phyloP scores from a whole-genome alignment of 768 basidiomycete genomes.

The Stropharia rugosoannulata region DNA sequence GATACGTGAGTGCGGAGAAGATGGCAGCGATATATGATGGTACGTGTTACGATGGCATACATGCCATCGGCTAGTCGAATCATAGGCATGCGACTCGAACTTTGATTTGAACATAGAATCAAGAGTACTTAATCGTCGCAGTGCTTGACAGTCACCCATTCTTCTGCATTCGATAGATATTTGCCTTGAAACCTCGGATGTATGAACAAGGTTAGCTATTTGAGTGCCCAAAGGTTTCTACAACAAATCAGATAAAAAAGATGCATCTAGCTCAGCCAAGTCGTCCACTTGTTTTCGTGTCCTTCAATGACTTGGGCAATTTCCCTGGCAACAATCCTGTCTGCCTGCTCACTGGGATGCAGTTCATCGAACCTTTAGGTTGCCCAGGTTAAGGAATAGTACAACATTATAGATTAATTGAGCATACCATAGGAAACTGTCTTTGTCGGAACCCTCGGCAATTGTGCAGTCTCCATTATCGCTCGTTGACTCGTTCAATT shows the following conservation, averaged over 20 bases:
- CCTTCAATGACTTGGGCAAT: slow-evolving; percentile 47
- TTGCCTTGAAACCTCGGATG: too few relatives aligned
- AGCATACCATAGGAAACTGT: slow-evolving; percentile 62
- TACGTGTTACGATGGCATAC: too few relatives aligned
- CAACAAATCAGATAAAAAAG: not conserved
- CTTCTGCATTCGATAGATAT: too few relatives aligned
- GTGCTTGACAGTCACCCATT: too few relatives aligned
- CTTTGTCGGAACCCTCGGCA: slow-evolving; percentile 41
- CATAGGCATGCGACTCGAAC: too few relatives aligned
- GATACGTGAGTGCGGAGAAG: too few relatives aligned
- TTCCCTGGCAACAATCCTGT: slow-evolving; percentile 51
- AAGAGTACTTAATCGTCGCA: too few relatives aligned
- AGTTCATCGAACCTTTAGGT: slow-evolving; percentile 49
- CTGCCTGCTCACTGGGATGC: slow-evolving; percentile 59
- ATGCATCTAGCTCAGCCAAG: slow-evolving; percentile 42
- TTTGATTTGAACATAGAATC: too few relatives aligned
- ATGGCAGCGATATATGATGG: too few relatives aligned
- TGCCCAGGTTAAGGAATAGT: not conserved
- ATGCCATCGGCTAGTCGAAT: too few relatives aligned
- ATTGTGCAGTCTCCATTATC: slow-evolving; percentile 31
- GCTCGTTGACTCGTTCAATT: slow-evolving; percentile 26
- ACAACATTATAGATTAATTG: not conserved
- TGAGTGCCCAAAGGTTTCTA: not conserved
- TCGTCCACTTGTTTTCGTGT: slow-evolving; percentile 42
- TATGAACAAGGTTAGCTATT: too few relatives aligned